Conservation (phyloP, 768 basidiomycete species). For the Lentinula detonsa region DNA sequence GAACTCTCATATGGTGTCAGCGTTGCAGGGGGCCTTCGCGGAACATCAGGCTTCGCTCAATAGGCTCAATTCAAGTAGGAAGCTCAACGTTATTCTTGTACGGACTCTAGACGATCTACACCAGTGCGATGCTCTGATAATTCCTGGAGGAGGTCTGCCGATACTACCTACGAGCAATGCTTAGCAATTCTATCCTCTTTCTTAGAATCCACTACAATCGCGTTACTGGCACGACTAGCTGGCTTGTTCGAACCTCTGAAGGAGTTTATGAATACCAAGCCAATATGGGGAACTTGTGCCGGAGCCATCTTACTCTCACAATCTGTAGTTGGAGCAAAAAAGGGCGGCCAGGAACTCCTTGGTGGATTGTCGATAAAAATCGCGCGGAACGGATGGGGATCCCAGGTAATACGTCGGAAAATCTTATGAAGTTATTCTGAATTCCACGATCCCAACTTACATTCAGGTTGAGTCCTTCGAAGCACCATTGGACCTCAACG, state of each 20-base stretch:
- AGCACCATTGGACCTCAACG: constrained; percentile 59
- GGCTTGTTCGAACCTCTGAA: constrained; percentile 79
- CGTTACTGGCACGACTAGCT: constrained; percentile 61
- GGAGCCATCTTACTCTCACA: constrained; percentile 87
- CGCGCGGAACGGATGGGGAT: constrained; percentile 90
- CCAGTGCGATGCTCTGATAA: constrained; percentile 78
- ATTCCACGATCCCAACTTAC: background rate
- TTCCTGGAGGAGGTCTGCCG: constrained; percentile 81
- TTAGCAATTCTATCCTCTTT: background rate
- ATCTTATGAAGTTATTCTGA: background rate
- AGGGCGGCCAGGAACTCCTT: constrained; percentile 82
- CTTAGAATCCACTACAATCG: constrained; percentile 90
- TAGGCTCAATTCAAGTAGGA: constrained; percentile 40
- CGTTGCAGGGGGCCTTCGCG: constrained; percentile 88
- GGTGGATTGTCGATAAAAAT: constrained; percentile 77
- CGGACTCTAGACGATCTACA: constrained; percentile 71
- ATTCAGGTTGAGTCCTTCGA: constrained; percentile 89
- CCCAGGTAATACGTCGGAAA: constrained; percentile 52
- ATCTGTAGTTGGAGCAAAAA: constrained; percentile 69
- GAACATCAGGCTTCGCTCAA: constrained; percentile 78
- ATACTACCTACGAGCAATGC: background rate
- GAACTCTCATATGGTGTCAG: constrained; percentile 29
- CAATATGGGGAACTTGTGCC: constrained; percentile 95
- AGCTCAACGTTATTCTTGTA: constrained; percentile 51
- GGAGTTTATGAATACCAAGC: constrained; percentile 62